Base-by-base conservation (phyloP, 345 rosid species). In the Eucalyptus marginata region DNA sequence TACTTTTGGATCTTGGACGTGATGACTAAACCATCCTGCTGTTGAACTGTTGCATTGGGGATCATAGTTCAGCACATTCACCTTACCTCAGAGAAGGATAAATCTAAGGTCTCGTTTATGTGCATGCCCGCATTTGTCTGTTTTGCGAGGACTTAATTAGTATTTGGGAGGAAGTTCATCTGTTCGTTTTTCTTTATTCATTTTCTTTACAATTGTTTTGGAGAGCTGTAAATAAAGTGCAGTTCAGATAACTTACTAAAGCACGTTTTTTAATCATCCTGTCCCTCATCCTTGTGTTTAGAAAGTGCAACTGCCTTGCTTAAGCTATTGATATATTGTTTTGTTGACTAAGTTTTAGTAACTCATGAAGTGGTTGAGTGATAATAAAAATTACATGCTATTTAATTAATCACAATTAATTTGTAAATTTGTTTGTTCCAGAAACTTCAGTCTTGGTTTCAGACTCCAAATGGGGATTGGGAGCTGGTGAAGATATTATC, bases 391-490 rank as follows among this genome's bases (percentile, higher is more conserved):
- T 62, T 29, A 44, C 17, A 27, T 43, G 44, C 33, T 71, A n/a
- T 59, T 54, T 36, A 56, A 54, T 86, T 58, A 47, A 54, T 36
- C n/a, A 86, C 88, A 71, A 86, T 90, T 88, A 51, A 36, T 88
- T 88, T 80, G 80, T 84, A 46, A 50, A 90, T 76, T 93, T 91
- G 86, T 89, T 86, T 86, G 89, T 91, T 90, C 90, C 95, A 96
- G 99, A 95, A 95, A 90, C 94, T 94, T 88, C 99, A 97, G 49
- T 94, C 96, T 87, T 98, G 99, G 99, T 90, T 93, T 93, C 98
- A 94, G 94, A 97, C 93, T 91, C 93, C 98, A 86, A 94, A 93
- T 93, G 97, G 99, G 83, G 93, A 95, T 79, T 98, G 99, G 99
- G 97, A 93, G 92, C 95, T 96, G 90, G 99, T 93, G 90, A 96